phyloP scores from a whole-genome alignment of 768 basidiomycete species.

The Piloderma croceum region DNA sequence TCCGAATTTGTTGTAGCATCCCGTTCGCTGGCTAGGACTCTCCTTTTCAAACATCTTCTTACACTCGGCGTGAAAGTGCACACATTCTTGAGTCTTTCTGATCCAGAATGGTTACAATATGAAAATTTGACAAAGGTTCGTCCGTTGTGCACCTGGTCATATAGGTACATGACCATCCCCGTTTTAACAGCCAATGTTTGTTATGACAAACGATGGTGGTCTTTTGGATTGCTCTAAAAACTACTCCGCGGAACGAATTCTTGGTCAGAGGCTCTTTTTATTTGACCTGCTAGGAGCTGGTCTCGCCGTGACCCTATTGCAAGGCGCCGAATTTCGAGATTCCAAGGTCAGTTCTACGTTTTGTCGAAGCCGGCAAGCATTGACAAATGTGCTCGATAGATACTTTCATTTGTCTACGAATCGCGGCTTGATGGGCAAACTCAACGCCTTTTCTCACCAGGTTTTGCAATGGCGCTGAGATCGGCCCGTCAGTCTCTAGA shows the following conservation, averaged over 20 bases:
- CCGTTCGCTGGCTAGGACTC: slow-evolving; percentile 44
- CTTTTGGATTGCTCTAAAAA: slow-evolving; percentile 10
- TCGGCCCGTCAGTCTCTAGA: slow-evolving; percentile 6
- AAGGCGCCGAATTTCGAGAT: slow-evolving; percentile 54
- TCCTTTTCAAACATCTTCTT: slow-evolving; percentile 47
- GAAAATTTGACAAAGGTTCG: slow-evolving; percentile 35
- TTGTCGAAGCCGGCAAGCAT: not conserved
- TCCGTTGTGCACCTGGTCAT: not conserved
- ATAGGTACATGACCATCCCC: slow-evolving; percentile 1
- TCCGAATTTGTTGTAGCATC: slow-evolving; percentile 36
- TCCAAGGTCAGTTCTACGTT: slow-evolving; percentile 43
- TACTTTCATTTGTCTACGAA: slow-evolving; percentile 55
- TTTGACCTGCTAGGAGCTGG: slow-evolving; percentile 44
- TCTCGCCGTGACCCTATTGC: slow-evolving; percentile 46
- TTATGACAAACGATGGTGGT: slow-evolving; percentile 53
- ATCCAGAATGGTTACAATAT: slow-evolving; percentile 47
- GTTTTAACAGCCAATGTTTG: slow-evolving; percentile 56
- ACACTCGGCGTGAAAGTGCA: slow-evolving; percentile 38
- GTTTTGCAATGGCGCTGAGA: slow-evolving; percentile 9
- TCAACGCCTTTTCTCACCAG: slow-evolving; percentile 2
- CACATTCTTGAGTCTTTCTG: slow-evolving; percentile 39
- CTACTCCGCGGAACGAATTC: slow-evolving; percentile 22
- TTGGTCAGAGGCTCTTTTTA: slow-evolving; percentile 47
- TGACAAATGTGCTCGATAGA: slow-evolving; percentile 29
- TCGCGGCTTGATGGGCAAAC: slow-evolving; percentile 19